Conservation (phyloP, 225 moss, liverwort and hornwort genomes). For the Marchantia paleacea region DNA sequence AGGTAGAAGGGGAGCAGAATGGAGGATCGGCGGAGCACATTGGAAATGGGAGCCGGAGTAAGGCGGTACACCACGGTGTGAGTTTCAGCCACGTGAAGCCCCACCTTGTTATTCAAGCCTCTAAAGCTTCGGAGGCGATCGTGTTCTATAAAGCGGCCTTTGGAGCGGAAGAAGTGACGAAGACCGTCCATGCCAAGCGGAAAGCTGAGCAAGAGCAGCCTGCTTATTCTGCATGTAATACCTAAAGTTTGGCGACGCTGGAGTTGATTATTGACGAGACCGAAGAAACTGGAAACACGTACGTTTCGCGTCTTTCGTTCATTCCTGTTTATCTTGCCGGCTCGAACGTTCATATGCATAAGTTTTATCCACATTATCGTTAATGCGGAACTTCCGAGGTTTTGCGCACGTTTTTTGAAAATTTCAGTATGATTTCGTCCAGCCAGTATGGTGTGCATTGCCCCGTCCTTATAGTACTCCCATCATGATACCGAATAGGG, state of each 20-base stretch:
- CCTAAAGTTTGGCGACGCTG: constrained; percentile 52
- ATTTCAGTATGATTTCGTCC: too few relatives aligned
- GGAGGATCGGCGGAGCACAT: constrained; percentile 24
- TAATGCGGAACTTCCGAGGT: neutral
- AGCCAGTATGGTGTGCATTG: too few relatives aligned
- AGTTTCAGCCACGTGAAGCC: constrained; percentile 54
- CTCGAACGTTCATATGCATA: too few relatives aligned
- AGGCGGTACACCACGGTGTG: constrained; percentile 27
- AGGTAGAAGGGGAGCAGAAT: constrained; percentile 17
- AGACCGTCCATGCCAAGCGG: constrained; percentile 32
- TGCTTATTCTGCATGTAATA: constrained; percentile 53
- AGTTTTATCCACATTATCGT: neutral
- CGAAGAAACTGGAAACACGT: constrained; percentile 11
- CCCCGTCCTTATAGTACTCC: too few relatives aligned
- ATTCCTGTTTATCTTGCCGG: neutral
- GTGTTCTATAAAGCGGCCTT: constrained; percentile 63
- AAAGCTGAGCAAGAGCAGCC: constrained; percentile 62
- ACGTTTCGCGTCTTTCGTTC: neutral
- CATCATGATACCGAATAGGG: too few relatives aligned
- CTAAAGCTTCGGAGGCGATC: constrained; percentile 54
- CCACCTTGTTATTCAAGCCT: constrained; percentile 49
- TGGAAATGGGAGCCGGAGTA: constrained; percentile 23
- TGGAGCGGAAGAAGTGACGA: constrained; percentile 50
- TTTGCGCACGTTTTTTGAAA: too few relatives aligned
- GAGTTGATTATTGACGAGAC: constrained; percentile 44